Base-by-base conservation (phyloP, 306 rosid species). In the Quillaja saponaria region DNA sequence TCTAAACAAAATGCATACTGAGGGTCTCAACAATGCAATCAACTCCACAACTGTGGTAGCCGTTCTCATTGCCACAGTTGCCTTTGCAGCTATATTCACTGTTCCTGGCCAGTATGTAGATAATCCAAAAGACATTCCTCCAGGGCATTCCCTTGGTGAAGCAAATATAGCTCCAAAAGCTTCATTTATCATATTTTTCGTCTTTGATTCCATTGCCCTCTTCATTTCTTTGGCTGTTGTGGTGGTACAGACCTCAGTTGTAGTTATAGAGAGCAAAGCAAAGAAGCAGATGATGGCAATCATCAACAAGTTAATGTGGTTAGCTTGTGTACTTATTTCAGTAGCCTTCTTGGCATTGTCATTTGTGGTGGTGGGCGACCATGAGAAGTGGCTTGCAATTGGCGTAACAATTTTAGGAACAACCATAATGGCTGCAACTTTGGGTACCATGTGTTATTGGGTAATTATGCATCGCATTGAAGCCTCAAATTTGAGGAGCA, bases 211-310 rank as follows among this genome's bases (percentile, higher is more conserved):
- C 6, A 62, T 94, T 39, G 99, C 99, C 11, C 90, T 94, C 8
- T 94, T 94, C 79, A 87, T 94, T 47, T 89, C 97, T 5, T 83
- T 94, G 13, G 99, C 99, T 0, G 99, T 94, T 2, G 99, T 94
- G 65, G 95, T 94, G 14, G 99, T 94, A 17, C 99, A 94, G 69
- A 94, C 99, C 1, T 94, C 99, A 0, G 89, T 94, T 5, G 99
- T 94, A 53, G 96, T 85, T 5, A 90, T 89, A 15, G 99, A 94
- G 73, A 89, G 97, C 90, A 85, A 83, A 48, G 99, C 99, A 9
- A 94, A 94, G 95, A 94, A 87, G 88, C 99, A 94, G 54, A 85
- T 94, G 99, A 90, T 90, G 96, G 91, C 97, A 0, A 67, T 94
- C 13, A 94, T 94, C 10, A 94, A 94, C 90, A 94, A 94, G 86